Conservation (phyloP, 176 grass and related monocot genomes). For the Phragmites australis region DNA sequence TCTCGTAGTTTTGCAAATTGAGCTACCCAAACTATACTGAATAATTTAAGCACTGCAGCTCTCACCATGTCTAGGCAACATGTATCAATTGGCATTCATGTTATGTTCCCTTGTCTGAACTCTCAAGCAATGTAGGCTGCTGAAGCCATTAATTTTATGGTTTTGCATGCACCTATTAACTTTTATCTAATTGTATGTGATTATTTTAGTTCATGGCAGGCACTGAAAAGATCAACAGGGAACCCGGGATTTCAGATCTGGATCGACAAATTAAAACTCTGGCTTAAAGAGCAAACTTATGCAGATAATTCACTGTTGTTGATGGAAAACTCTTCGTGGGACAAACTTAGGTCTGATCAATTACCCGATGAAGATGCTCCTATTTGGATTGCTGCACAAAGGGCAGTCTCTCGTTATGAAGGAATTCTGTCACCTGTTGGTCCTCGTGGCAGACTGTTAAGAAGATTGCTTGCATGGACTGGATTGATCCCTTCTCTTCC, state of each 20-base stretch:
- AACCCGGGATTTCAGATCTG: conserved; percentile 66
- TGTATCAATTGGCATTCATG: background rate
- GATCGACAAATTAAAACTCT: conserved; percentile 79
- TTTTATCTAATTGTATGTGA: conserved; percentile 54
- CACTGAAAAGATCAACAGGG: conserved; percentile 72
- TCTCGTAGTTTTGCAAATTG: background rate
- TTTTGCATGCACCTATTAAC: background rate
- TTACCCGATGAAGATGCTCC: conserved; percentile 66
- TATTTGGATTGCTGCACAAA: conserved; percentile 91
- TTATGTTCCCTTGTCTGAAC: conserved; percentile 1
- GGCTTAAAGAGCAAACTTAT: conserved; percentile 81
- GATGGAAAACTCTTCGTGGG: conserved; percentile 50
- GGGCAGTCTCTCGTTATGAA: conserved; percentile 80
- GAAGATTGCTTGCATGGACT: conserved; percentile 85
- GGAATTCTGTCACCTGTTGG: conserved; percentile 80
- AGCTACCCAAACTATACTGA: background rate
- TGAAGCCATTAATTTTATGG: background rate
- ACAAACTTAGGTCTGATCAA: conserved; percentile 46
- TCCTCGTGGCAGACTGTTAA: conserved; percentile 83
- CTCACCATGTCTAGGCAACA: background rate
- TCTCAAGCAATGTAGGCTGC: background rate
- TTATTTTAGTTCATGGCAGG: conserved; percentile 67
- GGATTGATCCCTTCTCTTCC: conserved; percentile 79
- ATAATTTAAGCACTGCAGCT: background rate
- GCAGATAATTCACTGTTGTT: conserved; percentile 49